Percentiles rank a stretch among this genome's conserved stretches.
These are phyloP conservation scores for Dovyalis caffra DNA, from an alignment of 345 rosid genomes.

Conservation along the genomic window DNA sequence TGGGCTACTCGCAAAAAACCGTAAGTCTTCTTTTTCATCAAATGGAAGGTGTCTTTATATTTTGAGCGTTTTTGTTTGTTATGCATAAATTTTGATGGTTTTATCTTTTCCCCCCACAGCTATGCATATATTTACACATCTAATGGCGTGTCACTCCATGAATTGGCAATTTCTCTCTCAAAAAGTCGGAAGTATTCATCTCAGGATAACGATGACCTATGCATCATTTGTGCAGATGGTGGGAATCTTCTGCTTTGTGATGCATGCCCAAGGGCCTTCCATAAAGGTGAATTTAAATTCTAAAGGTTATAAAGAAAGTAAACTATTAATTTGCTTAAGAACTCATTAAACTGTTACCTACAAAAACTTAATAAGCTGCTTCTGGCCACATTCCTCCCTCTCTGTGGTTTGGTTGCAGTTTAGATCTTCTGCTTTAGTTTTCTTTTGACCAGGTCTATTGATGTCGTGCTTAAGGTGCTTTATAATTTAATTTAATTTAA, in stretches of 20 bases:
- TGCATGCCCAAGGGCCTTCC: conserved; percentile 99
- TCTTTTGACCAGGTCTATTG: not conserved
- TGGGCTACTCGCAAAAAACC: conserved; percentile 34
- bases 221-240: conserved; percentile 95
- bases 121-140: conserved; percentile 91
- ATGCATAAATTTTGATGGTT: not conserved
- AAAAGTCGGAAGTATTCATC: conserved; percentile 76
- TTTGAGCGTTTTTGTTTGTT: not conserved
- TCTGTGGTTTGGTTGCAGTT: not conserved
- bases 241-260: conserved; percentile 90
- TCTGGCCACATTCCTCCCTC: not conserved
- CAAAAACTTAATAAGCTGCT: not conserved
- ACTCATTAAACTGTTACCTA: not conserved
- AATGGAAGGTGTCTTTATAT: not conserved
- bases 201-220: conserved; percentile 75
- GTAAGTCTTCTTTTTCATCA: conserved; percentile 14
- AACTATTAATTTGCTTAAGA: not conserved
- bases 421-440: not conserved
- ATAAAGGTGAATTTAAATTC: conserved; percentile 55
- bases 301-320: not conserved
- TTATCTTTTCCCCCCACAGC: conserved; percentile 41
- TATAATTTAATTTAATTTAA: not conserved
- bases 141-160: conserved; percentile 97
- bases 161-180: conserved; percentile 85
- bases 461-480: not conserved